phyloP scores from a whole-genome alignment of 192 early-diverging fungal genomes.

The Podila epigama region DNA sequence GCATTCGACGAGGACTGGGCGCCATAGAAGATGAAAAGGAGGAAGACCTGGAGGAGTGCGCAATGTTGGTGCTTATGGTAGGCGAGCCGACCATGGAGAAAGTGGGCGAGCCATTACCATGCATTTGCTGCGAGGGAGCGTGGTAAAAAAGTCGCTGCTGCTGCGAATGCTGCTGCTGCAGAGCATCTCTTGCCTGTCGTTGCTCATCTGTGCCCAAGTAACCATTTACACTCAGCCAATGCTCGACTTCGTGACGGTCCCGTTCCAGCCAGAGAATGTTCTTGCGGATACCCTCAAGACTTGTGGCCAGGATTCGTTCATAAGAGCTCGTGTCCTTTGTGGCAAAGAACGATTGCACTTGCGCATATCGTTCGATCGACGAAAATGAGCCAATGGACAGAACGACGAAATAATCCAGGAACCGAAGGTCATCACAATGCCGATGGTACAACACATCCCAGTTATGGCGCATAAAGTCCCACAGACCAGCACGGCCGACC shows the following conservation, averaged over 20 bases:
- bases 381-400: slow-evolving; percentile 59
- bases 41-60: neutral
- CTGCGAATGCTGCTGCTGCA: neutral
- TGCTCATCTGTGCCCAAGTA: slow-evolving; percentile 5
- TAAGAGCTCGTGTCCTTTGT: slow-evolving; percentile 59
- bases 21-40: neutral
- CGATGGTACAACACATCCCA: slow-evolving; percentile 63
- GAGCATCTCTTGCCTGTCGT: neutral
- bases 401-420: slow-evolving; percentile 63
- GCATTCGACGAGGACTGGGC: neutral
- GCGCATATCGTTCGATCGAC: slow-evolving; percentile 54
- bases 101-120: neutral
- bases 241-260: slow-evolving; percentile 38
- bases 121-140: neutral
- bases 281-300: slow-evolving; percentile 66
- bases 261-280: slow-evolving; percentile 51
- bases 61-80: neutral
- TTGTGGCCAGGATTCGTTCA: slow-evolving; percentile 63
- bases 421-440: slow-evolving; percentile 65
- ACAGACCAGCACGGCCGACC: slow-evolving; percentile 63
- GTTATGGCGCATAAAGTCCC: slow-evolving; percentile 71
- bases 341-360: slow-evolving; percentile 64
- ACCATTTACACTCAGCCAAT: slow-evolving; percentile 28
- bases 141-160: neutral
- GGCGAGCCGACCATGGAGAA: neutral